A percentile compares a stretch with the other conserved stretches of the same genome.
These are phyloP conservation scores for Blumeriella jaapii DNA, from an alignment of 2,329 filamentous ascomycete species.

Conservation along the genomic window DNA sequence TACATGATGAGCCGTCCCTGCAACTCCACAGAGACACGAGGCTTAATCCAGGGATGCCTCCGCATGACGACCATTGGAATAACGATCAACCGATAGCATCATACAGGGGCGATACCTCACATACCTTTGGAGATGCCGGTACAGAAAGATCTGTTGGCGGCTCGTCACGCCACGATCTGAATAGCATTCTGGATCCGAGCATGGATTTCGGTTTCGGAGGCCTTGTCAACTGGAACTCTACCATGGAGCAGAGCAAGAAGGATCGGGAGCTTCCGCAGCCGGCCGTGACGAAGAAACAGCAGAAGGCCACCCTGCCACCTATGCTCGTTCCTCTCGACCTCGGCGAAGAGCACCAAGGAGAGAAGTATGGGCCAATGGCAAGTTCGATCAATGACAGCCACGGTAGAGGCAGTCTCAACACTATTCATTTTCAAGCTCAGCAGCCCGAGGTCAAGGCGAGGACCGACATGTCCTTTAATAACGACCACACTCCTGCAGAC, in stretches of 20 bases:
- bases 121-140: no score
- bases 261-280: slow-evolving; percentile 50
- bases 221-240: slow-evolving; percentile 36
- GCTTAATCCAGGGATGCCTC: no score
- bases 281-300: slow-evolving; percentile 48
- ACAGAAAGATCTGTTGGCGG: no score
- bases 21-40: no score
- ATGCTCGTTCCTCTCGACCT: slow-evolving; percentile 47
- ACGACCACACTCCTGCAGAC: background rate
- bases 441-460: slow-evolving; percentile 5
- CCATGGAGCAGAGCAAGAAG: slow-evolving; percentile 33
- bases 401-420: slow-evolving; percentile 28
- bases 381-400: slow-evolving; percentile 41
- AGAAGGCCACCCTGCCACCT: slow-evolving; percentile 43
- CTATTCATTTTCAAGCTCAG: slow-evolving; percentile 14
- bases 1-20: no score
- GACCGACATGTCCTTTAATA: background rate
- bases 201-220: slow-evolving; percentile 18
- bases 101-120: no score
- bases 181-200: slow-evolving; percentile 6
- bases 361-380: slow-evolving; percentile 48
- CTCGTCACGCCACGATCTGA: background rate
- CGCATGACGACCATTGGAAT: no score
- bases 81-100: no score
- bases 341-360: slow-evolving; percentile 44